Evolutionary conservation across 108 stramenopile species (phyloP).

Genomic region (Cyclotella choctawhatcheeana): DNA sequence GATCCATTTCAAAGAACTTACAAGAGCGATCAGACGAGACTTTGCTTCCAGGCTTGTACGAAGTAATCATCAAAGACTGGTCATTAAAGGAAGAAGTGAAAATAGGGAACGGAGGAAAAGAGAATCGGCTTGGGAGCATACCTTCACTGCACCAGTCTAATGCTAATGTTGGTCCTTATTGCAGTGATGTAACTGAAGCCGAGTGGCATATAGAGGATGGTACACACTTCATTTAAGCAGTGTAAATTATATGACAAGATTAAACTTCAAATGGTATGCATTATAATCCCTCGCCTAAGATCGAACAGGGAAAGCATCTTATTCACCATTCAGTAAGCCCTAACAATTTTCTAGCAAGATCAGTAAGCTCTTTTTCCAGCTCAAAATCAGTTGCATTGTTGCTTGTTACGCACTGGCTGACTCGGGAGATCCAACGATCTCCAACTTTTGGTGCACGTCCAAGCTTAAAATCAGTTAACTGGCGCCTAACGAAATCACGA

Average conservation of each 20-base stretch:
- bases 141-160: neutral
- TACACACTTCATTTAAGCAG: conserved; percentile 37
- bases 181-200: neutral
- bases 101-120: neutral
- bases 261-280: no score
- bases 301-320: neutral
- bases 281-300: neutral
- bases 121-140: conserved; percentile 22
- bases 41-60: conserved; percentile 14
- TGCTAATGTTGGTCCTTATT: conserved; percentile 26
- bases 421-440: conserved; percentile 56
- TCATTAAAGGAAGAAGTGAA: conserved; percentile 2
- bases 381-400: conserved; percentile 34
- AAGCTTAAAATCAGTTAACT: conserved; percentile 61
- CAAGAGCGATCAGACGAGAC: neutral
- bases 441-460: conserved; percentile 38
- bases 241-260: no score
- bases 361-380: conserved; percentile 16
- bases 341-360: conserved; percentile 24
- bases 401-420: no score
- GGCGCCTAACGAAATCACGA: conserved; percentile 69
- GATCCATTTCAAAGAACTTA: conserved; percentile 1
- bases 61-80: conserved; percentile 17
- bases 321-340: conserved; percentile 25
- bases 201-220: conserved; percentile 21